phyloP scores from a whole-genome alignment of 257 asterid species.

The Capsicum chinense region DNA sequence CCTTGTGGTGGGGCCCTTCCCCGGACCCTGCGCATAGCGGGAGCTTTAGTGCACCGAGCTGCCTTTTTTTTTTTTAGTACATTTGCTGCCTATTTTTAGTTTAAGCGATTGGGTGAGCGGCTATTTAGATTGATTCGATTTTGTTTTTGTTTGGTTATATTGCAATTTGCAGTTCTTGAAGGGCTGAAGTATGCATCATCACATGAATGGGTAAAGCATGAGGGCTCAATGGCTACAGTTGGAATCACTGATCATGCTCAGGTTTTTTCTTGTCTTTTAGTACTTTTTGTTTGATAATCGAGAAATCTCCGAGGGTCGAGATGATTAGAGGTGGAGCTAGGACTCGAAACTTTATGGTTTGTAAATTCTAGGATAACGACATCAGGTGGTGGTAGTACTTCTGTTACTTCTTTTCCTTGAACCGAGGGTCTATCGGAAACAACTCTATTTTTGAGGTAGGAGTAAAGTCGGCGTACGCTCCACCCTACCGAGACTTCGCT shows the following conservation, averaged over 20 bases:
- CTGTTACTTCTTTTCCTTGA: too few relatives aligned
- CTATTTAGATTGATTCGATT: neutral
- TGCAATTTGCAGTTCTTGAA: slow-evolving; percentile 61
- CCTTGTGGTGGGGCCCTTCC: too few relatives aligned
- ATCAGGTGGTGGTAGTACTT: neutral
- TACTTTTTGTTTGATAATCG: neutral
- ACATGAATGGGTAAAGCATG: slow-evolving; percentile 97
- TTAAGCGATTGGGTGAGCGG: neutral
- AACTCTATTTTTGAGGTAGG: too few relatives aligned
- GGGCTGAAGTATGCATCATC: slow-evolving; percentile 75
- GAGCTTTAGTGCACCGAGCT: too few relatives aligned
- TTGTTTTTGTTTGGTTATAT: neutral
- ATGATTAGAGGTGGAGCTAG: neutral
- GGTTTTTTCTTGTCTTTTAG: slow-evolving; percentile 41
- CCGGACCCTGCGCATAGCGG: too few relatives aligned
- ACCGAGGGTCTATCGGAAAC: too few relatives aligned
- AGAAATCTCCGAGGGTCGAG: neutral
- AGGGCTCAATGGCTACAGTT: slow-evolving; percentile 73
- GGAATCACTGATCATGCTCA: slow-evolving; percentile 96
- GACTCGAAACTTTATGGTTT: neutral
- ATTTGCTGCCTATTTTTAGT: neutral
- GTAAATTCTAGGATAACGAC: neutral
- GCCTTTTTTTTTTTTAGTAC: too few relatives aligned
- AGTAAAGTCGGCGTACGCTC: too few relatives aligned
- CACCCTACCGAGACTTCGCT: too few relatives aligned